phyloP scores from a whole-genome alignment of 139 green algal species.

The Gonium pectorale region DNA sequence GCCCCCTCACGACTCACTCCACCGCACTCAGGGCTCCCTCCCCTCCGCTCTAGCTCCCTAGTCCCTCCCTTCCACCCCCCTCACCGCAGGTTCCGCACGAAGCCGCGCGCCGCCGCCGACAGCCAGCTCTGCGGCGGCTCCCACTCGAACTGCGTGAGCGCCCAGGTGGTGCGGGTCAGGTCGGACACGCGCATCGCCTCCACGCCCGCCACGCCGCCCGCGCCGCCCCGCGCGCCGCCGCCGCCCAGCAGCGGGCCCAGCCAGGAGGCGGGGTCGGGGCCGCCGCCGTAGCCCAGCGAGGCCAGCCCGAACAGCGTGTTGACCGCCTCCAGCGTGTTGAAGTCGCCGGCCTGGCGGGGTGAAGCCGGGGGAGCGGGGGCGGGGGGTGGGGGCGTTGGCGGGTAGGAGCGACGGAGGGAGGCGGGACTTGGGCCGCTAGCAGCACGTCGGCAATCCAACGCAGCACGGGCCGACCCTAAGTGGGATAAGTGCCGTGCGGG shows the following conservation, averaged over 20 bases:
- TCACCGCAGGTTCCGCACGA: constrained; percentile 25
- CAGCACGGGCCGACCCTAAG: no score
- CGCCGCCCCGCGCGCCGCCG: background rate
- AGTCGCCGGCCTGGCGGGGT: constrained; percentile 4
- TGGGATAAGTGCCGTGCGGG: no score
- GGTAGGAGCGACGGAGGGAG: background rate
- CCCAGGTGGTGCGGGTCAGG: constrained; percentile 36
- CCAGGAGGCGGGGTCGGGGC: constrained; percentile 13
- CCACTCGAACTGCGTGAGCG: constrained; percentile 44
- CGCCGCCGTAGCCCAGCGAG: constrained; percentile 9
- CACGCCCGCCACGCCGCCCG: background rate
- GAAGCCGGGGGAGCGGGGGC: background rate
- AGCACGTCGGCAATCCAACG: no score
- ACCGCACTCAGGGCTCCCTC: no score
- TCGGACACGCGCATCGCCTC: constrained; percentile 22
- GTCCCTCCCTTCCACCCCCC: no score
- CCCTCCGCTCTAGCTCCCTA: background rate
- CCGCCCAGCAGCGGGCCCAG: constrained; percentile 29
- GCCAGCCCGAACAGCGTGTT: constrained; percentile 38
- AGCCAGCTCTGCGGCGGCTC: constrained; percentile 12
- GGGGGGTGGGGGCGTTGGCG: background rate
- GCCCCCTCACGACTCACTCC: no score
- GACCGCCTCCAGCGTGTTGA: constrained; percentile 43
- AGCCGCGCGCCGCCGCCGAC: background rate
- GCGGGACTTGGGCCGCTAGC: no score